Evolutionary conservation across 345 rosid species (phyloP), one percentile per base, ranked within the genome.

Genomic region (Luvunga scandens): DNA sequence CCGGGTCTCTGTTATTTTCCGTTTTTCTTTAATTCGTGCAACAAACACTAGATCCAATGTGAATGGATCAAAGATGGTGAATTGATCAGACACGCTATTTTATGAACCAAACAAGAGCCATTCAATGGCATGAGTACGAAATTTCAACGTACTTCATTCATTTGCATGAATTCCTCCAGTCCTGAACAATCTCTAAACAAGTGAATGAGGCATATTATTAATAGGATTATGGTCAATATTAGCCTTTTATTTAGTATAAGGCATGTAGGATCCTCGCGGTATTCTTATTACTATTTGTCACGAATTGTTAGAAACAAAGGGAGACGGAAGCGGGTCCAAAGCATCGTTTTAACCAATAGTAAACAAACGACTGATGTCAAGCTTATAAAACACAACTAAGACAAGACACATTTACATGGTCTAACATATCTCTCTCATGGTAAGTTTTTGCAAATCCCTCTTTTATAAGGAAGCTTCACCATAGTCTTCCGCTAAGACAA

Each of bases 251-350:
- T n/a, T n/a, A n/a, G n/a, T n/a, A n/a, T n/a, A n/a, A n/a, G n/a
- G n/a, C n/a, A n/a, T n/a, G n/a, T n/a, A n/a, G n/a, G 36, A 69
- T 50, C 22, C 6, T 12, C 3, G 13, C 0, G 18, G 34, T 19
- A 13, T 6, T 10, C 6, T 42, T 1, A 16, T 13, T 6, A 7
- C 8, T 9, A 8, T 13, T 53, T 27, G 18, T 27, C 14, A 56
- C 8, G 30, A 27, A 16, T 42, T 42, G n/a, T 7, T 3, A 24
- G 28, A 36, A 45, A 57, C 21, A 18, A 6, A 38, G 42, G 8
- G 42, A 66, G 80, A 42, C 25, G 66, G 48, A 48, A 59, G 22
- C 24, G 66, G 78, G 19, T 81, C 75, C 34, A 48, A 65, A 59
- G 22, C 24, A 24, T 16, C n/a, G 65, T 34, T 77, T 21, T 21